A percentile compares a stretch with the other conserved stretches of the same genome.
Evolutionary conservation across 208 protist genomes (phyloP).

Genomic region (Acanthamoeba polyphaga): DNA sequence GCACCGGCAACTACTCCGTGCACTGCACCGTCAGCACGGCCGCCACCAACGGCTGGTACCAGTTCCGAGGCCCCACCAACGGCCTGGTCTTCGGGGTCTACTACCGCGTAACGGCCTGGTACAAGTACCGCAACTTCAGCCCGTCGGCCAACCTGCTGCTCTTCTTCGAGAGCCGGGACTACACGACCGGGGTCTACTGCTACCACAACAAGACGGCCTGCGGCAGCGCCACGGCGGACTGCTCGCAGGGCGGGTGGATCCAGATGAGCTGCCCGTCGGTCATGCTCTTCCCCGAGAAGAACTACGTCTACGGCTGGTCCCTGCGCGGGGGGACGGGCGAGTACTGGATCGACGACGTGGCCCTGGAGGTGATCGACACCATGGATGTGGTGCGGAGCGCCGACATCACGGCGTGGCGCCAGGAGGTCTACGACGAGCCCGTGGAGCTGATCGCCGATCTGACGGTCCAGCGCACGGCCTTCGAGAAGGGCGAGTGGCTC

Average conservation of each 20-base stretch:
- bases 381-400: background rate
- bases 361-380: background rate
- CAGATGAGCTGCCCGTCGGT: constrained; percentile 22
- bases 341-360: constrained; percentile 41
- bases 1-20: background rate
- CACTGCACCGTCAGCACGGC: background rate
- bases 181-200: constrained; percentile 22
- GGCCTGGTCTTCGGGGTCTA: background rate
- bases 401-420: constrained; percentile 8
- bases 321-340: background rate
- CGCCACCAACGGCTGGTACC: background rate
- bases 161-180: constrained; percentile 10
- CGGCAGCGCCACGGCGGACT: background rate
- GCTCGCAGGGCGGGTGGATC: background rate
- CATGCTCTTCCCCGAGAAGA: constrained; percentile 44
- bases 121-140: constrained; percentile 24
- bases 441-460: constrained; percentile 24
- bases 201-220: constrained; percentile 27
- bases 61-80: background rate
- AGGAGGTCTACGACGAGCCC: constrained; percentile 20
- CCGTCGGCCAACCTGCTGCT: background rate
- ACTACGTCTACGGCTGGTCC: background rate
- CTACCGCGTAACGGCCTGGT: background rate
- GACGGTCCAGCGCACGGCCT: background rate
- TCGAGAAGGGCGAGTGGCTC: constrained; percentile 20